phyloP scores from a whole-genome alignment of 352 stramenopile species.

The Phytophthora kernoviae region DNA sequence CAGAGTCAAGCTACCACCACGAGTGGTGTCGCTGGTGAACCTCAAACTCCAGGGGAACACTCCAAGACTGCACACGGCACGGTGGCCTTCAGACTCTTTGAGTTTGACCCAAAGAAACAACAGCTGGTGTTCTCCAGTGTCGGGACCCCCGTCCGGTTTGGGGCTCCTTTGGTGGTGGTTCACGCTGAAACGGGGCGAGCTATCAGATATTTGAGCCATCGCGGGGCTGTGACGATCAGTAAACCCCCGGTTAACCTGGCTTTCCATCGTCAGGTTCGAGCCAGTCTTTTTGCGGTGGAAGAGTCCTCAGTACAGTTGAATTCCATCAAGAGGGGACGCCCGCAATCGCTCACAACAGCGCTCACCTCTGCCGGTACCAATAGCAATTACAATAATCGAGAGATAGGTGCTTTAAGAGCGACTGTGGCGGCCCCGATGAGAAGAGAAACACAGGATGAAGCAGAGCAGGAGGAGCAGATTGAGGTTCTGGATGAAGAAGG shows the following conservation, averaged over 20 bases:
- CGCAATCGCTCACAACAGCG: slow-evolving; percentile 26
- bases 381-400: slow-evolving; percentile 14
- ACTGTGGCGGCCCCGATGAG: slow-evolving; percentile 24
- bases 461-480: slow-evolving; percentile 11
- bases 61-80: slow-evolving; percentile 33
- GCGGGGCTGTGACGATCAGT: slow-evolving; percentile 67
- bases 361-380: slow-evolving; percentile 14
- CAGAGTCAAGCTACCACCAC: slow-evolving; percentile 18
- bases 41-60: slow-evolving; percentile 10
- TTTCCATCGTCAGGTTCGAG: slow-evolving; percentile 60
- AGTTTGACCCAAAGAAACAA: slow-evolving; percentile 60
- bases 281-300: slow-evolving; percentile 55
- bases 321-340: slow-evolving; percentile 22
- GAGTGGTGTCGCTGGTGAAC: slow-evolving; percentile 31
- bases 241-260: slow-evolving; percentile 71
- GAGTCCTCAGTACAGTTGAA: slow-evolving; percentile 39
- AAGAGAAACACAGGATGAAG: slow-evolving; percentile 1
- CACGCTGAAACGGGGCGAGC: slow-evolving; percentile 66
- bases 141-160: slow-evolving; percentile 64
- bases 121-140: slow-evolving; percentile 55
- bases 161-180: slow-evolving; percentile 56
- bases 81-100: slow-evolving; percentile 74
- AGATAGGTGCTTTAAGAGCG: slow-evolving; percentile 12
- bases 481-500: background rate
- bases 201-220: slow-evolving; percentile 63